Conservation (phyloP, 176 grass and related monocot species). For the Elymus sibiricus region DNA sequence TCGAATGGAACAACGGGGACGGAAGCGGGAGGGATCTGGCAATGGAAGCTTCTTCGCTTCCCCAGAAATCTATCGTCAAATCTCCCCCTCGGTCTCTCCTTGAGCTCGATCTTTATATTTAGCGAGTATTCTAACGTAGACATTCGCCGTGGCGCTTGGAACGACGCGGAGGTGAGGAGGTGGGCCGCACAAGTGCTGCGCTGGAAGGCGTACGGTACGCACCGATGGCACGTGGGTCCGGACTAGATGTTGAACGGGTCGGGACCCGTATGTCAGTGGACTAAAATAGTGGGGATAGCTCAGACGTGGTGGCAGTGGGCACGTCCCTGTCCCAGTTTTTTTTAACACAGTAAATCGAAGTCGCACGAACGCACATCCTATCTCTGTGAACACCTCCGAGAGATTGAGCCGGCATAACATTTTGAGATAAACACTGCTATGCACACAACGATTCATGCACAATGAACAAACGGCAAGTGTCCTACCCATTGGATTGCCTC, state of each 20-base stretch:
- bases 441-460: too few species aligned
- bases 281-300: too few species aligned
- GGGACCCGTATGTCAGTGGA: too few species aligned
- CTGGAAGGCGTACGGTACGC: not conserved
- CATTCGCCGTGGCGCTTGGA: not conserved
- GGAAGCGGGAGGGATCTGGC: not conserved
- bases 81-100: not conserved
- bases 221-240: not conserved
- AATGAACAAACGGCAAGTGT: too few species aligned
- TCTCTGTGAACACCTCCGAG: too few species aligned
- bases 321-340: too few species aligned
- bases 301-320: too few species aligned
- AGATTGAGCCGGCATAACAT: too few species aligned
- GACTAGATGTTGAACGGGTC: not conserved
- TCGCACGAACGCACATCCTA: too few species aligned
- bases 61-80: not conserved
- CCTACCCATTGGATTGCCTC: too few species aligned
- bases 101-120: not conserved
- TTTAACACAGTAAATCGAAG: too few species aligned
- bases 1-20: not conserved
- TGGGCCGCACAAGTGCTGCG: not conserved
- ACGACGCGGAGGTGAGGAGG: not conserved
- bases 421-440: too few species aligned
- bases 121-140: not conserved
- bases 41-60: conserved; percentile 29